Evolutionary conservation across 108 stramenopile genomes (phyloP).

Genomic region (Seminavis robusta): DNA sequence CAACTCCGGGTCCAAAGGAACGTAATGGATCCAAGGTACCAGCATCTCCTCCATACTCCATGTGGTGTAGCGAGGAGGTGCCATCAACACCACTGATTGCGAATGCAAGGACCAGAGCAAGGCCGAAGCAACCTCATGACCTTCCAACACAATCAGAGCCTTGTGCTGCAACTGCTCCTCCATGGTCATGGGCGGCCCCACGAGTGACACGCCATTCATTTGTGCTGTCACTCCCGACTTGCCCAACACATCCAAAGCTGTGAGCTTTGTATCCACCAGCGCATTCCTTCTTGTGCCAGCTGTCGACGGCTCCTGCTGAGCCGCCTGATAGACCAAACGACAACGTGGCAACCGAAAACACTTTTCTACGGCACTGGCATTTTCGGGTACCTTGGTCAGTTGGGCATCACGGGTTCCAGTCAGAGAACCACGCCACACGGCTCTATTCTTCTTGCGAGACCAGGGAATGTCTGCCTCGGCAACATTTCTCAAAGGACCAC

Average conservation of each 20-base stretch:
- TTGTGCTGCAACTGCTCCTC: constrained; percentile 34
- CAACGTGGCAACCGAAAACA: constrained; percentile 44
- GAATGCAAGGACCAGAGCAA: constrained; percentile 68
- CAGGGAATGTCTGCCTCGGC: constrained; percentile 62
- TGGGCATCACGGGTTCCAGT: constrained; percentile 49
- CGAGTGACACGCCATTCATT: constrained; percentile 43
- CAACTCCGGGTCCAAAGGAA: constrained; percentile 59
- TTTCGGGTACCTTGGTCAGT: constrained; percentile 35
- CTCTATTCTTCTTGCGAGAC: constrained; percentile 59
- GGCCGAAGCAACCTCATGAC: constrained; percentile 79
- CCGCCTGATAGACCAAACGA: constrained; percentile 57
- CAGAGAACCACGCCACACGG: constrained; percentile 72
- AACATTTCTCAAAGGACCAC: constrained; percentile 26
- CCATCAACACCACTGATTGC: constrained; percentile 72
- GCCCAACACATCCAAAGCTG: constrained; percentile 36
- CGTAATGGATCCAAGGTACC: constrained; percentile 76
- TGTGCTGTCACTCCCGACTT: too few species aligned
- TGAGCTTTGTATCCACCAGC: constrained; percentile 61
- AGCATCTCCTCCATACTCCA: constrained; percentile 77
- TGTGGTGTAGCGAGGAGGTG: constrained; percentile 55
- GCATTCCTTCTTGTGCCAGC: too few species aligned
- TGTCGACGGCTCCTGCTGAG: too few species aligned
- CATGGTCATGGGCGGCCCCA: constrained; percentile 21
- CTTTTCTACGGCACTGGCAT: constrained; percentile 38
- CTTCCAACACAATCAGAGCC: constrained; percentile 65